Base-by-base conservation (phyloP, 1,284 basidiomycete genomes). In the Malassezia psittaci region DNA sequence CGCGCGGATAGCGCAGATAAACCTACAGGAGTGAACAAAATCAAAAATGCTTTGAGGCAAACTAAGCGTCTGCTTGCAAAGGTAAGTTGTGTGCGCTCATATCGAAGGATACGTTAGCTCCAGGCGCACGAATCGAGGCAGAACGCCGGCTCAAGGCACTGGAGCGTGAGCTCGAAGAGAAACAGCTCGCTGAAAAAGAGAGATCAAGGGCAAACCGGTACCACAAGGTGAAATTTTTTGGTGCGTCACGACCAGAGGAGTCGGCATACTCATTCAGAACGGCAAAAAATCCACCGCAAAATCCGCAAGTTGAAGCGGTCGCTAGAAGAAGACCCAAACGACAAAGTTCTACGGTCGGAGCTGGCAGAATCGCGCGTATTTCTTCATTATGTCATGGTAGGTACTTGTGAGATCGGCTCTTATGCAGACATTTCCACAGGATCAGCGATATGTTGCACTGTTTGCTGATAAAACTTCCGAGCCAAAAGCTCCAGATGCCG, bases 221-320 rank as follows among this genome's bases (percentile, higher is more conserved):
- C 45, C 55, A 57, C 46, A 57, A 57, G 19, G 51, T 52, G 46
- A 57, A 57, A 51, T 57, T 57, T 24, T 57, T 57, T 29, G 55
- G 52, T 54, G 34, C 32, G 52, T 42, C n/a, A n/a, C 18, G 16
- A 6, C 16, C 15, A 2, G 19, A 21, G 7, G 7, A n/a, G 35
- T 1, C 42, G 8, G 8, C 24, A 37, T 18, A 41, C 39, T 41
- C 9, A 41, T 41, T 19, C 38, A 54, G 52, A 57, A 37, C 55
- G 55, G 10, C 55, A 57, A 16, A 57, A 57, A 32, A 45, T 57
- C 15, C 38, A 48, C 19, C 55, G 55, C 12, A 44, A 51, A 8
- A 42, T 57, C 12, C 44, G 46, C 4, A 50, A 57, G 46, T 34
- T 52, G 36, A n/a, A 24, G 16, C 54, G 54, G 7, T 18, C 29